Base-by-base conservation (phyloP, 2,329 filamentous ascomycete species). In the Zalaria obscura region DNA sequence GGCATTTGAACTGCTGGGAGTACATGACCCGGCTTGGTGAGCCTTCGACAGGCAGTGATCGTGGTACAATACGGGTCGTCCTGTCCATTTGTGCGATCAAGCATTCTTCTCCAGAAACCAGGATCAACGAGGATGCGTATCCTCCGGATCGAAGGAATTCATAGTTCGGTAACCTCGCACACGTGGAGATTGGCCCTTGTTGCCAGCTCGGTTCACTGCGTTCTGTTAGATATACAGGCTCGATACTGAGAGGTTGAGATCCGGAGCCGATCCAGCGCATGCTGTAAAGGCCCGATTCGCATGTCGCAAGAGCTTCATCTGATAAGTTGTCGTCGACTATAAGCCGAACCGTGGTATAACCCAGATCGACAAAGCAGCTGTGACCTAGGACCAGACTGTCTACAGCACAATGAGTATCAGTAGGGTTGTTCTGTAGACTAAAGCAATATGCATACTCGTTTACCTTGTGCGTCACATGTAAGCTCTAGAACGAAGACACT, bases 31-130 rank as follows among this genome's bases (percentile, higher is more conserved):
- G 60, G 47, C 52, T 60, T 5, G 65, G 62, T 11, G 56, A 61
- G n/a, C 65, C 65, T 34, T 59, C 58, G 8, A 67, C 40, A 25
- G 52, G 50, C 27, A 64, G 59, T 10, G 58, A 57, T 29, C 62
- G 58, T 6, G 65, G 61, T 27, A 69, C 57, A 33, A 59, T 55
- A 45, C 60, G 64, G 36, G 57, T 48, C 29, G 61, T 57, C 33
- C 55, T 55, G 38, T 68, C 64, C 28, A 74, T 47, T 33, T 63
- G 65, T 26, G 68, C 67, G 39, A 68, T 64, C 8, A 70, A 56
- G 44, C 73, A 58, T 26, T 66, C 59, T 7, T 62, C 60, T 25
- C 36, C 25, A 6, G 11, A 38, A 25, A 11, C 27, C 7, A 27
- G 5, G 11, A 27, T 27, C 9, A 38, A 9, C 5, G 29, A 32